These are phyloP conservation scores for Cochlearia excelsa DNA, from an alignment of 345 rosid species.

Conservation along the genomic window DNA sequence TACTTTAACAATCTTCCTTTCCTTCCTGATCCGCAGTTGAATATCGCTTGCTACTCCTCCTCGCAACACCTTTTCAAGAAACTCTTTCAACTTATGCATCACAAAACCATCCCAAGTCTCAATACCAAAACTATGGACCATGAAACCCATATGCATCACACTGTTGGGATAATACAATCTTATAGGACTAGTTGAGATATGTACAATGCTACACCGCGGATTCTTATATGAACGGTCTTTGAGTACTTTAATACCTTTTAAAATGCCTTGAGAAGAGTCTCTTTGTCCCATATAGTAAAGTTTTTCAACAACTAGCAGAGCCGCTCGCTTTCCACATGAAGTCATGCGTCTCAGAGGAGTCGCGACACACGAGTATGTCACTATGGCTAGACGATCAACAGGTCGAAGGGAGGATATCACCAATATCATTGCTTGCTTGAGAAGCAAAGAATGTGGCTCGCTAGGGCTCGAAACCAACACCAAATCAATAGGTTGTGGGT, in stretches of 20 bases:
- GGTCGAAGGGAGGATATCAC: constrained; percentile 73
- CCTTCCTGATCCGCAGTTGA: constrained; percentile 66
- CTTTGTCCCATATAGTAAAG: constrained; percentile 79
- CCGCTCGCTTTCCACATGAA: constrained; percentile 66
- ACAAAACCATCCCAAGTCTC: constrained; percentile 58
- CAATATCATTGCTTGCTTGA: constrained; percentile 79
- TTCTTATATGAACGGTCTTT: constrained; percentile 82
- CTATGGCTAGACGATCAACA: constrained; percentile 71
- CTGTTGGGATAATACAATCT: constrained; percentile 41
- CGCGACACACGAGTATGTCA: constrained; percentile 71
- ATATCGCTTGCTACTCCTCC: constrained; percentile 61
- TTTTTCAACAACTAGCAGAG: constrained; percentile 74
- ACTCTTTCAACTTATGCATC: constrained; percentile 78
- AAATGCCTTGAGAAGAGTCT: constrained; percentile 72
- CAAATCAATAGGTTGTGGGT: constrained; percentile 59
- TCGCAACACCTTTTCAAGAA: constrained; percentile 47
- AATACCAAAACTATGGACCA: constrained; percentile 56
- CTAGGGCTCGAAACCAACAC: constrained; percentile 74
- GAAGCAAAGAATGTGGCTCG: constrained; percentile 73
- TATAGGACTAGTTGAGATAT: constrained; percentile 62
- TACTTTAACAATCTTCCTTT: constrained; percentile 47
- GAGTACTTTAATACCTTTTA: constrained; percentile 68
- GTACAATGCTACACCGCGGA: constrained; percentile 57
- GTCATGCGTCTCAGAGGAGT: constrained; percentile 85
- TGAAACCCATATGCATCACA: constrained; percentile 47